Evolutionary conservation across 805 yeast species (phyloP).

Genomic region (Priceomyces haplophilus): DNA sequence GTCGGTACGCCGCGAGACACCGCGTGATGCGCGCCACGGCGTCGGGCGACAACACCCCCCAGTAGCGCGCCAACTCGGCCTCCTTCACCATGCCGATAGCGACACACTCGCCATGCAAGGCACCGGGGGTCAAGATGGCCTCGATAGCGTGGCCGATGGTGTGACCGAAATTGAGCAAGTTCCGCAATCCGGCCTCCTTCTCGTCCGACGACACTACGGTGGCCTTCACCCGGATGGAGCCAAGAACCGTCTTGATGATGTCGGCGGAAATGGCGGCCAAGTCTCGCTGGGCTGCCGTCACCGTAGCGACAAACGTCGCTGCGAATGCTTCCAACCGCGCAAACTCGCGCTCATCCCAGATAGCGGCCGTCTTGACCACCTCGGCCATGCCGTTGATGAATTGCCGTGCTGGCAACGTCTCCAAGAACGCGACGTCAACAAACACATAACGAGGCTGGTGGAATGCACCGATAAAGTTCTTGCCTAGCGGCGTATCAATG

Average conservation of each 20-base stretch:
- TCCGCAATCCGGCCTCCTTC: slow-evolving; percentile 91
- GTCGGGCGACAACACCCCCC: slow-evolving; percentile 84
- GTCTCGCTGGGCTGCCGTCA: slow-evolving; percentile 43
- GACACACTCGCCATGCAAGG: slow-evolving; percentile 98
- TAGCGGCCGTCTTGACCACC: slow-evolving; percentile 96
- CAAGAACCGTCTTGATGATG: slow-evolving; percentile 73
- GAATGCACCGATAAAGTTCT: slow-evolving; percentile 93
- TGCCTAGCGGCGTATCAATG: slow-evolving; percentile 93
- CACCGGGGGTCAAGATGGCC: slow-evolving; percentile 95
- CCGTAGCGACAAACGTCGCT: slow-evolving; percentile 63
- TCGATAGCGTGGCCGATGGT: slow-evolving; percentile 98
- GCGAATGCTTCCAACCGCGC: slow-evolving; percentile 78
- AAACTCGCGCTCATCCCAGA: slow-evolving; percentile 92
- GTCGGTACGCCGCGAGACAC: slow-evolving; percentile 78
- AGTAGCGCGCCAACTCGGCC: slow-evolving; percentile 91
- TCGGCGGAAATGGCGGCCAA: slow-evolving; percentile 69
- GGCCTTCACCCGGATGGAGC: slow-evolving; percentile 87
- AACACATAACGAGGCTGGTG: slow-evolving; percentile 93
- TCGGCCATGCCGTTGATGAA: slow-evolving; percentile 98
- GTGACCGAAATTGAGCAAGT: slow-evolving; percentile 91
- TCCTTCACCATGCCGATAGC: slow-evolving; percentile 93
- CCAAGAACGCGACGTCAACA: slow-evolving; percentile 83
- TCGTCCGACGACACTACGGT: slow-evolving; percentile 92
- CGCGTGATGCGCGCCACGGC: slow-evolving; percentile 89
- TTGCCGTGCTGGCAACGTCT: slow-evolving; percentile 87